Evolutionary conservation across 2,329 filamentous ascomycete species (phyloP).

Genomic region (Ophiocordyceps australis): DNA sequence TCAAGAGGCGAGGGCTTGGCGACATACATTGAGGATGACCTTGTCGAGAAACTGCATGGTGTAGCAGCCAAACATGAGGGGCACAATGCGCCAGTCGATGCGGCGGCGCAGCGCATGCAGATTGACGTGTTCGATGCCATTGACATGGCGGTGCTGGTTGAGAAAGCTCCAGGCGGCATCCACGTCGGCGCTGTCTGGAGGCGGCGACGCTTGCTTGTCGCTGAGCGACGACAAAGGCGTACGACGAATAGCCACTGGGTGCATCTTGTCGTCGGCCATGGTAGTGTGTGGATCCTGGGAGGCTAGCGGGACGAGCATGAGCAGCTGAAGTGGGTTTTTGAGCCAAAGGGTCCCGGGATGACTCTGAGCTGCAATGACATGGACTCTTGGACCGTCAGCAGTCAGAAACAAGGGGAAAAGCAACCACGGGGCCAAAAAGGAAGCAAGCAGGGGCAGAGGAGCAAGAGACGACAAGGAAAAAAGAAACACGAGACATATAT

Average conservation of each 20-base stretch:
- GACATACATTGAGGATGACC: constrained; percentile 39
- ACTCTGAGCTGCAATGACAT: too few relatives aligned
- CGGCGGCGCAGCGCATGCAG: constrained; percentile 29
- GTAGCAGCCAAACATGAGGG: constrained; percentile 43
- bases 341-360: too few relatives aligned
- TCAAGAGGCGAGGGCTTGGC: not conserved
- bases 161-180: constrained; percentile 28
- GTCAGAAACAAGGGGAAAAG: not conserved
- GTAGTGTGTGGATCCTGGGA: too few relatives aligned
- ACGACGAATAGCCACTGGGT: constrained; percentile 6
- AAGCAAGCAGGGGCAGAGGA: not conserved
- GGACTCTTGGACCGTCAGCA: too few relatives aligned
- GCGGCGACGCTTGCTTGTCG: not conserved
- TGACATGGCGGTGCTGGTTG: constrained; percentile 19
- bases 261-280: too few relatives aligned
- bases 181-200: constrained; percentile 8
- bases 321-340: too few relatives aligned
- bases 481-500: not conserved
- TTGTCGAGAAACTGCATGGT: constrained; percentile 48
- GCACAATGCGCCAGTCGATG: constrained; percentile 40
- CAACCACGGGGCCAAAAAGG: not conserved
- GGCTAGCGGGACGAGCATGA: too few relatives aligned
- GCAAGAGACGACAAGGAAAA: not conserved
- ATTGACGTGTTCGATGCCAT: constrained; percentile 15
- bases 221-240: too few relatives aligned